Conservation (phyloP, 345 rosid genomes). For the Syzygium aqueum region DNA sequence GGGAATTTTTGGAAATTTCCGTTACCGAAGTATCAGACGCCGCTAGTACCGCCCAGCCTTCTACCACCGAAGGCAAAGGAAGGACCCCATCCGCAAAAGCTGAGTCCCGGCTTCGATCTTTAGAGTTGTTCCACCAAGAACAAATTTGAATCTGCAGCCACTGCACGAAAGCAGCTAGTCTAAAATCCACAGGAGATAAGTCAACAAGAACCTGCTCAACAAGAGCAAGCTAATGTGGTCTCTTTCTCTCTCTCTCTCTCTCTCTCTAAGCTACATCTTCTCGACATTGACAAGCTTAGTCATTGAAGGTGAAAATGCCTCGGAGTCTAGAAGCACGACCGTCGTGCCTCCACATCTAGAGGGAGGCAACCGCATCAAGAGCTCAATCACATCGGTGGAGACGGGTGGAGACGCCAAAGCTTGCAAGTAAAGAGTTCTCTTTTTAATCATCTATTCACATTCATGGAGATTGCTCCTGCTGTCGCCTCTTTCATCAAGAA, state of each 20-base stretch:
- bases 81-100: neutral
- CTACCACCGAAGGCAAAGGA: neutral
- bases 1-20: too few relatives aligned
- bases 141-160: neutral
- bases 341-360: neutral
- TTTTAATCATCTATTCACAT: too few relatives aligned
- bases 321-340: neutral
- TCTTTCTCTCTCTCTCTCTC: too few relatives aligned
- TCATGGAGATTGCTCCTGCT: too few relatives aligned
- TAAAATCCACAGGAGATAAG: neutral
- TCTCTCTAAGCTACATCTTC: neutral
- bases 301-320: neutral
- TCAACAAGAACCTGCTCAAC: neutral
- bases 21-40: neutral
- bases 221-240: neutral
- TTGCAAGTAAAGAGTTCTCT: neutral
- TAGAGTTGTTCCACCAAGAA: neutral
- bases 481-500: too few relatives aligned
- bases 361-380: neutral
- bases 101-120: neutral
- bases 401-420: neutral
- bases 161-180: neutral
- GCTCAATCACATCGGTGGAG: neutral
- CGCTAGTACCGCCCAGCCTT: neutral
- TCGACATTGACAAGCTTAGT: neutral